Conservation (phyloP, 108 stramenopile species). For the Cylindrotheca closterium region DNA sequence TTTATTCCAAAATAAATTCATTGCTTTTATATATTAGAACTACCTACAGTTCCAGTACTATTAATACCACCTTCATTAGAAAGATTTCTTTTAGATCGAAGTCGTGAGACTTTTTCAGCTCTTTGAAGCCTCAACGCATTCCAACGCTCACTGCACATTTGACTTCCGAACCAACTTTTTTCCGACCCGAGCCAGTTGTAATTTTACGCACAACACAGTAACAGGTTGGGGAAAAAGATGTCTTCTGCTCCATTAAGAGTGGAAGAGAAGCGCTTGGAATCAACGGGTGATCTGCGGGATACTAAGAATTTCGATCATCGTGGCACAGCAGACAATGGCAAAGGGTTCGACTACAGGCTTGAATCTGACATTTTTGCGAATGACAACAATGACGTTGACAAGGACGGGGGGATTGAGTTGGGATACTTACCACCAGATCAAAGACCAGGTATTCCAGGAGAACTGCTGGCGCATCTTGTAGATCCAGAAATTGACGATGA, state of each 20-base stretch:
- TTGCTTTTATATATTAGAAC: no score
- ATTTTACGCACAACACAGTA: no score
- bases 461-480: conserved; percentile 18
- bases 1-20: no score
- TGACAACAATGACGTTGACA: neutral
- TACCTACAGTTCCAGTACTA: no score
- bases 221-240: no score
- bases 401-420: conserved; percentile 15
- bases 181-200: no score
- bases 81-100: no score
- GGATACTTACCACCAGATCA: conserved; percentile 31
- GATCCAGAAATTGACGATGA: conserved; percentile 65
- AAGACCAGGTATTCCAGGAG: conserved; percentile 17
- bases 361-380: neutral
- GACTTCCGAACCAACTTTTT: no score
- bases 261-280: neutral
- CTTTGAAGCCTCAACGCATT: no score
- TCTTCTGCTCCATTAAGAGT: neutral
- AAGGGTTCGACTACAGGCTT: neutral
- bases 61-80: no score
- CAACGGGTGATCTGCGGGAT: neutral
- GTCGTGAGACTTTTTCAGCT: no score
- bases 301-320: neutral
- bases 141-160: no score
- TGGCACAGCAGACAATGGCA: neutral